phyloP scores from a whole-genome alignment of 73 alveolate species.

The Paramecium sexaurelia region DNA sequence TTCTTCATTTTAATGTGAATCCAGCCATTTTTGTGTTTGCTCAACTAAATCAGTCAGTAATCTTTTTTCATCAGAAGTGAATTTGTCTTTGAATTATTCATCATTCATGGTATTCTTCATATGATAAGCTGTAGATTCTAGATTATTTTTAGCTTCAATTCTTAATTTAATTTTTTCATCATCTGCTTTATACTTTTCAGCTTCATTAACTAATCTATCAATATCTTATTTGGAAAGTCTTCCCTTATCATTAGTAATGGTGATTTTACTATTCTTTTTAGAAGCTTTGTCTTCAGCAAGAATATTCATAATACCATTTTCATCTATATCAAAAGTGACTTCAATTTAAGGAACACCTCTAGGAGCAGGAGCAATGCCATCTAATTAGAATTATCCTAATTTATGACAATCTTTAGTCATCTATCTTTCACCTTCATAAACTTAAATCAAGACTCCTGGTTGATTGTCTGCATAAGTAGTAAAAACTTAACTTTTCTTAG shows the following conservation, averaged over 20 bases:
- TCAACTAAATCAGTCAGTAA: not conserved
- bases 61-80: conserved; percentile 35
- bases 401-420: conserved; percentile 93
- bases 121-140: conserved; percentile 69
- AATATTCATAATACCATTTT: conserved; percentile 86
- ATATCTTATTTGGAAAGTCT: conserved; percentile 73
- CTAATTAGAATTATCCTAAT: conserved; percentile 95
- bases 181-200: conserved; percentile 71
- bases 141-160: conserved; percentile 73
- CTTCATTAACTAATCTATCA: conserved; percentile 72
- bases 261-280: conserved; percentile 74
- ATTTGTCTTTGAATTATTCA: conserved; percentile 72
- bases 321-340: conserved; percentile 92
- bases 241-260: conserved; percentile 74
- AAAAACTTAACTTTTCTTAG: conserved; percentile 81
- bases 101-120: conserved; percentile 73
- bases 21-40: conserved; percentile 31
- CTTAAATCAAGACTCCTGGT: conserved; percentile 94
- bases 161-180: conserved; percentile 67
- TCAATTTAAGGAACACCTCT: conserved; percentile 96
- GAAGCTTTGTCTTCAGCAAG: conserved; percentile 90
- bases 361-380: conserved; percentile 95
- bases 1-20: conserved; percentile 26
- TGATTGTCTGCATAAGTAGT: conserved; percentile 98
- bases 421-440: conserved; percentile 97